phyloP scores from a whole-genome alignment of 2,329 filamentous ascomycete genomes.

The Fusarium duplospermum region DNA sequence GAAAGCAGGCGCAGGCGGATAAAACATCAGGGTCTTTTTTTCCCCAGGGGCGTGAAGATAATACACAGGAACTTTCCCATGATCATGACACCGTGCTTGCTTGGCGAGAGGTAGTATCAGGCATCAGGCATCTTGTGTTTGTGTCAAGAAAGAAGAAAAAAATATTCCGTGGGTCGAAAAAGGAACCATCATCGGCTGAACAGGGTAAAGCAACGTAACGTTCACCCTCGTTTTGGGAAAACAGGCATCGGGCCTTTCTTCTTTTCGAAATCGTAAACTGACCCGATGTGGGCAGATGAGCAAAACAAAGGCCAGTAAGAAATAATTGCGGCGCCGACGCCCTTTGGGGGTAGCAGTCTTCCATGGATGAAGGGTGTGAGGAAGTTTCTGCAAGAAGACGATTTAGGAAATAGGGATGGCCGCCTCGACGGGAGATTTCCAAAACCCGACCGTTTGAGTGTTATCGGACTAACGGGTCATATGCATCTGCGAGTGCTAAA shows the following conservation, averaged over 20 bases:
- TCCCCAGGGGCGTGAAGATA: conserved; percentile 17
- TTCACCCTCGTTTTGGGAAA: conserved; percentile 21
- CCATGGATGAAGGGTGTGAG: conserved; percentile 37
- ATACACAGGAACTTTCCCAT: neutral
- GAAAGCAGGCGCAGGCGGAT: neutral
- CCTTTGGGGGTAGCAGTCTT: neutral
- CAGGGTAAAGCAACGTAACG: neutral
- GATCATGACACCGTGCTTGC: neutral
- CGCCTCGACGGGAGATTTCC: neutral
- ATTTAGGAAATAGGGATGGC: conserved; percentile 40
- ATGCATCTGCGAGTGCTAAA: conserved; percentile 12
- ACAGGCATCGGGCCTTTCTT: conserved; percentile 26
- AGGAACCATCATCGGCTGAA: conserved; percentile 2
- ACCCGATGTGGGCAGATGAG: conserved; percentile 30
- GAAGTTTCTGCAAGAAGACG: conserved; percentile 39
- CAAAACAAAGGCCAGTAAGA: neutral
- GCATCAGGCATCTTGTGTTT: conserved; percentile 1
- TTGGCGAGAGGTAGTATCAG: conserved; percentile 16
- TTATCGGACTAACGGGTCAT: conserved; percentile 20
- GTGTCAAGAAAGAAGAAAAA: neutral
- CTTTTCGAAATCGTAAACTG: conserved; percentile 22
- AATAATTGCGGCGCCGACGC: neutral
- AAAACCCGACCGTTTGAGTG: conserved; percentile 30
- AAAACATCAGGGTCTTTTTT: neutral
- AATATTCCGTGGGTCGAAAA: conserved; percentile 12